Evolutionary conservation across 306 rosid species (phyloP), one percentile per base, ranked within the genome.

Genomic region (Rosa persica): DNA sequence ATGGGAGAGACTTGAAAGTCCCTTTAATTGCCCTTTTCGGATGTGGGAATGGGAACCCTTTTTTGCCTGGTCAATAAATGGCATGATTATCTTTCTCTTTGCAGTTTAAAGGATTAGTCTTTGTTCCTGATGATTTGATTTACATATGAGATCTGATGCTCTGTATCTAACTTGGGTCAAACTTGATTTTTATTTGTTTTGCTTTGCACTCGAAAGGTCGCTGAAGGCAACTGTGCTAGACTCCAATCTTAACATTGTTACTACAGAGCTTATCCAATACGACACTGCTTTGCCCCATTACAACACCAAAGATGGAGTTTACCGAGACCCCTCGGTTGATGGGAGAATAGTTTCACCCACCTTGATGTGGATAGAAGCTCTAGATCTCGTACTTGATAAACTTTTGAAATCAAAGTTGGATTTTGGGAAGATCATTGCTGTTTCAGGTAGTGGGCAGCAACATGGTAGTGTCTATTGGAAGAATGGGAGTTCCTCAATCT

Each of bases 391-490:
- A 27, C 86, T 94, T 68, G 85, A 86, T 60, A 94, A 83, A 80
- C 91, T 94, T 17, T 82, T 85, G 0, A 81, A 87, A 49, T 88
- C 94, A 5, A 87, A 82, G 30, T 76, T 92, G 57, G 92, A 94
- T 84, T 88, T 94, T 34, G 76, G 85, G 25, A 90, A 87, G 78
- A 77, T 94, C 72, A 84, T 82, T 68, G 93, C 98, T 42, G 87
- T 94, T 72, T 94, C 98, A 1, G 98, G 98, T 10, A 94, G 98
- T 87, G 98, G 96, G 51, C 98, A 94, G 80, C 98, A 94, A 42
- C 98, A 94, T 75, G 98, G 97, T 70, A 94, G 98, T 60, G 98
- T 94, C 25, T 94, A 94, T 70, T 94, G 98, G 98, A 94, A 90
- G 82, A 86, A 0, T 23, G 97, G 99, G 13, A 86, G 93, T 81